phyloP scores from a whole-genome alignment of 176 grass and related monocot genomes.

The Oryza rufipogon region DNA sequence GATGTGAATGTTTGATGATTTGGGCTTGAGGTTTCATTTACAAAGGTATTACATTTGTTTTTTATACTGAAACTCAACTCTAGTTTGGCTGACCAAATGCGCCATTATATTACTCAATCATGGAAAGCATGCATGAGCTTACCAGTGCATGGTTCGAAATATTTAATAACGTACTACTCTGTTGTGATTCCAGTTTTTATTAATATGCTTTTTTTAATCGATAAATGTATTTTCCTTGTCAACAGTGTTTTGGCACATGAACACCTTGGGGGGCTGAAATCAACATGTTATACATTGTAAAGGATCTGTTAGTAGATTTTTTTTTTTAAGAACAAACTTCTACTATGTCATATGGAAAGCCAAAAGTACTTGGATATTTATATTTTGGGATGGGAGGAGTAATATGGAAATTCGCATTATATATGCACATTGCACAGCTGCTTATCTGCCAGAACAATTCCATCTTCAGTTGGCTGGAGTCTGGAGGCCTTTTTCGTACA shows the following conservation, averaged over 20 bases:
- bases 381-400: no score
- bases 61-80: not conserved
- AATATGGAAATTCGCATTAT: not conserved
- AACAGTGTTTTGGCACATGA: not conserved
- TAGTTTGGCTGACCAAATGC: not conserved
- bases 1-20: slow-evolving; percentile 20
- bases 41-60: not conserved
- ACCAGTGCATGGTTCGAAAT: not conserved
- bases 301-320: not conserved
- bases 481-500: not conserved
- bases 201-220: not conserved
- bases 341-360: not conserved
- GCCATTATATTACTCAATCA: not conserved
- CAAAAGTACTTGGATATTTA: not conserved
- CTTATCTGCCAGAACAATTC: not conserved
- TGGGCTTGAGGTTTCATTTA: not conserved
- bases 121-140: not conserved
- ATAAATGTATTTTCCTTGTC: not conserved
- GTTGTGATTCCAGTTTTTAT: not conserved
- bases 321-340: not conserved
- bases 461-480: not conserved
- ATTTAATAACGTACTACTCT: not conserved
- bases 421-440: not conserved
- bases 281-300: not conserved
- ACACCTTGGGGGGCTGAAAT: not conserved